Evolutionary conservation across 257 asterid genomes (phyloP), one percentile per base, ranked within the genome.

Genomic region (Asclepias syriaca): DNA sequence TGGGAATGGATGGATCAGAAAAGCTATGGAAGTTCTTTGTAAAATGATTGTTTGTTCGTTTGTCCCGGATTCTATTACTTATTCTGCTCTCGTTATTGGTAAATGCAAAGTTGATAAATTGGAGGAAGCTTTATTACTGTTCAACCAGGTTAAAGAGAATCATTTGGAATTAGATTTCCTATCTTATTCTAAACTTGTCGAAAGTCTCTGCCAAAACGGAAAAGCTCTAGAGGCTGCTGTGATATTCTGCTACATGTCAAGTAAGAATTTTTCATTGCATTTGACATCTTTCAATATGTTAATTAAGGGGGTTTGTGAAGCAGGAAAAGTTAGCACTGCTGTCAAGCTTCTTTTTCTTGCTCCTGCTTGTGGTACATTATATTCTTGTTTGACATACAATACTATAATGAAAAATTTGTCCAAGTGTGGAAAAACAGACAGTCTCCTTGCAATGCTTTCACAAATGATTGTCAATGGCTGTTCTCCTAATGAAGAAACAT

Each of bases 41-140:
- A 85, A 87, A 85, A 92, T 90, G 98, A 70, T 84, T 16, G 60
- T 80, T 78, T 83, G 78, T 64, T 86, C 91, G 6, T 76, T 81
- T 64, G 66, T 49, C 59, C 91, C 87, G 0, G 81, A 87, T 68
- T 77, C 89, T 51, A 66, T 73, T 74, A 85, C 92, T 53, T 90
- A 77, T 81, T 87, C 96, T 66, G 84, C 98, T 80, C 82, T 93
- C 72, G 71, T 90, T 45, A 73, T 83, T 55, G 93, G 96, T 53
- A 75, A 85, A 76, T 87, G 94, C 85, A 84, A 68, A 78, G 58
- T 51, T 70, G 89, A 87, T 39, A 79, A 82, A 24, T 43, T 71
- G 39, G 83, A 40, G 60, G 65, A 74, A 67, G 97, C 96, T 70
- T 76, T 89, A 49, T 71, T 72, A 70, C 69, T 93, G 66, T 89